phyloP scores from a whole-genome alignment of 2,329 filamentous ascomycete species.

The Aspergillus ruber region DNA sequence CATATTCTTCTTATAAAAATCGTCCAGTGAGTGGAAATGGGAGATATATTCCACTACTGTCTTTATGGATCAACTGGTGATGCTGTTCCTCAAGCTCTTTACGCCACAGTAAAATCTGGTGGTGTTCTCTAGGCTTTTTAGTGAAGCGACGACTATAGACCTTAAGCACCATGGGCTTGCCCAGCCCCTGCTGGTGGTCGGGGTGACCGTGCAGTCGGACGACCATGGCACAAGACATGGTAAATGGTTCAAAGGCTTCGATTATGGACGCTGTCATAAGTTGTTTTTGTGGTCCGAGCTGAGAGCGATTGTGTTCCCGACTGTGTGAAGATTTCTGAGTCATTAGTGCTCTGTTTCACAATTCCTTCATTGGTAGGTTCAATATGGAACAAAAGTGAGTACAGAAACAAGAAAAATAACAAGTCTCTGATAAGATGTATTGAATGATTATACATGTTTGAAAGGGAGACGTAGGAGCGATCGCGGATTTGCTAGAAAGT shows the following conservation, averaged over 20 bases:
- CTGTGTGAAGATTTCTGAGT: not conserved
- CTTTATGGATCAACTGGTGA: not conserved
- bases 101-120: not conserved
- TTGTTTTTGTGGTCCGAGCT: not conserved
- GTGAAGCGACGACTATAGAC: not conserved
- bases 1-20: not conserved
- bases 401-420: no score
- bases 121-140: not conserved
- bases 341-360: not conserved
- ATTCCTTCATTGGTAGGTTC: no score
- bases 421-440: no score
- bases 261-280: not conserved
- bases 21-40: not conserved
- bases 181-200: not conserved
- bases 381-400: no score
- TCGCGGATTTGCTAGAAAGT: no score
- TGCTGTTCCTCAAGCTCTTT: not conserved
- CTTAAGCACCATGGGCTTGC: not conserved
- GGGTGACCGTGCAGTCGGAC: not conserved
- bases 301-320: not conserved
- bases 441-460: no score
- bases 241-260: not conserved
- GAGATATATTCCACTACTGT: not conserved
- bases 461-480: no score
- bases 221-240: not conserved